phyloP scores from a whole-genome alignment of 371 early-diverging fungal genomes.

The Dipsacomyces acuminosporus region DNA sequence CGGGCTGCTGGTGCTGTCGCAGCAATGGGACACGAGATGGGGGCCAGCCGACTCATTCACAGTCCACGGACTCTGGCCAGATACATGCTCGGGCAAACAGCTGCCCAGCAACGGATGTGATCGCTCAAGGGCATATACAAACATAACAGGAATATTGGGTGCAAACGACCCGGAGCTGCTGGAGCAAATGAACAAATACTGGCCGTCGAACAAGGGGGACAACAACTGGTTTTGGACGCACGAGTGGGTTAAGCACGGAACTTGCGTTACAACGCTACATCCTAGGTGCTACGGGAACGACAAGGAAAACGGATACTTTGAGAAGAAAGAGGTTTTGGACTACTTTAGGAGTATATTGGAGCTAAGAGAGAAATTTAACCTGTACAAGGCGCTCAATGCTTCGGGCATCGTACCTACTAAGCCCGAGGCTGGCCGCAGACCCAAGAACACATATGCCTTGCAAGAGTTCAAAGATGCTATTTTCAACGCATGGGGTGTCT shows the following conservation, averaged over 20 bases:
- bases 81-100: conserved; percentile 53
- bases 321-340: conserved; percentile 54
- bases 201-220: conserved; percentile 68
- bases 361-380: conserved; percentile 54
- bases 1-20: conserved; percentile 59
- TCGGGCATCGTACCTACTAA: conserved; percentile 63
- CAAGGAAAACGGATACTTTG: conserved; percentile 33
- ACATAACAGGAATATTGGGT: conserved; percentile 51
- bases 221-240: conserved; percentile 63
- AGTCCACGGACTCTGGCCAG: conserved; percentile 83
- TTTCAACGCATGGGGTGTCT: conserved; percentile 32
- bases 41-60: conserved; percentile 57
- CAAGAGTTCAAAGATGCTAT: conserved; percentile 54
- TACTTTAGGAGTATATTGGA: conserved; percentile 56
- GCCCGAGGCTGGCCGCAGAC: conserved; percentile 32
- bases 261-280: conserved; percentile 62
- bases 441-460: conserved; percentile 49
- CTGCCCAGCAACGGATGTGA: conserved; percentile 65
- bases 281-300: conserved; percentile 55
- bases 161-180: conserved; percentile 45
- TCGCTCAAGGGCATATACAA: conserved; percentile 50
- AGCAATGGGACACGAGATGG: conserved; percentile 51
- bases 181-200: conserved; percentile 59
- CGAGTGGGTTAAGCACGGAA: conserved; percentile 81
- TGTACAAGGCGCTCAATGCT: conserved; percentile 53